Evolutionary conservation across 2,329 filamentous ascomycete species (phyloP).

Genomic region (Magnaporthiopsis poae): DNA sequence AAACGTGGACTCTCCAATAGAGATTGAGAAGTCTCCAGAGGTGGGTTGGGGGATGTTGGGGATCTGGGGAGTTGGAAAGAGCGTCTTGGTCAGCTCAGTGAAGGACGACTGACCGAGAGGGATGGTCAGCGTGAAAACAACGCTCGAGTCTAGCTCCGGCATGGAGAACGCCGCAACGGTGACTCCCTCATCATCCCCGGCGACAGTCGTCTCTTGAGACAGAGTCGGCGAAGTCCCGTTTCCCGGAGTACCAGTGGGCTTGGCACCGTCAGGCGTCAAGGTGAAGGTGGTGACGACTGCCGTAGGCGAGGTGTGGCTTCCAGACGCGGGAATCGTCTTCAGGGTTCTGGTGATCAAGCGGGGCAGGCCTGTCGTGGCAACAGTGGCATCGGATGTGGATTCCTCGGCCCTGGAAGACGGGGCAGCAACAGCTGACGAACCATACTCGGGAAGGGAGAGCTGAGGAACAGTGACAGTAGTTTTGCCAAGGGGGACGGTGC

Average conservation of each 20-base stretch:
- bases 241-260: background rate
- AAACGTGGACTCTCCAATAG: slow-evolving; percentile 2
- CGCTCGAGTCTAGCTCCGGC: background rate
- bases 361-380: background rate
- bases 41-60: slow-evolving; percentile 1
- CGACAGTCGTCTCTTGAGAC: background rate
- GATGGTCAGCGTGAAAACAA: slow-evolving; percentile 2
- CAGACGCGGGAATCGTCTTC: background rate
- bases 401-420: background rate
- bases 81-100: slow-evolving; percentile 3
- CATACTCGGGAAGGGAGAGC: slow-evolving; percentile 1
- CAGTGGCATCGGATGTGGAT: slow-evolving; percentile 5
- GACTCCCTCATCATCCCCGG: background rate
- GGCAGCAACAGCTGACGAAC: background rate
- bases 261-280: background rate
- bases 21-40: slow-evolving; percentile 7
- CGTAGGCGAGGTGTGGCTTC: background rate
- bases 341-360: background rate
- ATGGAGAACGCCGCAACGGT: background rate
- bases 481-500: slow-evolving; percentile 13
- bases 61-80: slow-evolving; percentile 1
- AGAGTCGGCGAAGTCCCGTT: background rate
- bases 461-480: slow-evolving; percentile 16
- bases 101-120: background rate
- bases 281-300: background rate